Evolutionary conservation across 2,329 filamentous ascomycete species (phyloP), one percentile per base, ranked within the genome.

Genomic region (Monosporascus sp.): DNA sequence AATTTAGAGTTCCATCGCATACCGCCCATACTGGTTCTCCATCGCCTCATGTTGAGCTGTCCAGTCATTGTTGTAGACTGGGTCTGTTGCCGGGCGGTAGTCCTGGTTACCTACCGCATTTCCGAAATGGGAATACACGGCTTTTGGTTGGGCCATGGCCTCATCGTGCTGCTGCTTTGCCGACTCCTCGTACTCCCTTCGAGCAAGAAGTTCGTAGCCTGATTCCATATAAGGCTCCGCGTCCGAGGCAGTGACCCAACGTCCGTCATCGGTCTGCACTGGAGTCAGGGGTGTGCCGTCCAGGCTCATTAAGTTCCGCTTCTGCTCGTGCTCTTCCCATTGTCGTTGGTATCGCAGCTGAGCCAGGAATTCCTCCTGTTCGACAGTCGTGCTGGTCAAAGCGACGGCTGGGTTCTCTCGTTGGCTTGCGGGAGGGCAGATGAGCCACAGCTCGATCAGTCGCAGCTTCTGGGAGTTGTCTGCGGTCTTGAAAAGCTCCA

Each of bases 151-250:
- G 48, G 63, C 24, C 60, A 64, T 58, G 8, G 58, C 63, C 51
- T 71, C 65, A 54, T 70, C 58, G 41, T 67, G 55, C 57, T 70
- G 62, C 20, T 64, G 66, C 22, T 68, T 65, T 3, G 70, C 72
- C 2, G 77, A 78, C 52, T 77, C 72, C 61, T 87, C 79, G 57
- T 86, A 83, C 64, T 89, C 85, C 51, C 82, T 77, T 54, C 78
- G 76, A 54, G 86, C 83, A 53, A 88, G 72, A 64, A 82, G 77
- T 63, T 90, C 87, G 66, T 96, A 96, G 16, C 91, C 91, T 7
- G 84, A 86, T 48, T 82, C 70, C 81, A 96, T 95, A 70, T 96
- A 96, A 0, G 91, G 91, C 70, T 95, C 90, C 40, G 81, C 83
- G 56, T 81, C 77, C 46, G 69, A 67, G 27, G 63, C 60, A 53